phyloP scores from a whole-genome alignment of 768 basidiomycete species.

The Trametes villosa region DNA sequence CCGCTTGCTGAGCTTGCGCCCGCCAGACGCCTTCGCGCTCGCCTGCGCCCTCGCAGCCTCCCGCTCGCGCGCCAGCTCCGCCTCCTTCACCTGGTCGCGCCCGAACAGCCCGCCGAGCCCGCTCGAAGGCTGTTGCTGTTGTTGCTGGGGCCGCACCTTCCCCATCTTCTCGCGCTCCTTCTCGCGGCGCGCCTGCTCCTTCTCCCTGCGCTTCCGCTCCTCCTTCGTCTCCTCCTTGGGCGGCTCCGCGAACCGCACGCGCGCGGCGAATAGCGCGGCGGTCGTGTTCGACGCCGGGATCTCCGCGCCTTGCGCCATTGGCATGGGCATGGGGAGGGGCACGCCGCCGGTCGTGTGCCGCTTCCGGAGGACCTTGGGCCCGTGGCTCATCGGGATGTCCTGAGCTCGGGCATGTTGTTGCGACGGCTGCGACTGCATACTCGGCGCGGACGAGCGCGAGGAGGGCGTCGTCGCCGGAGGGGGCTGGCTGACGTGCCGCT shows the following conservation, averaged over 20 bases:
- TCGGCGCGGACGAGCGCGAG: neutral
- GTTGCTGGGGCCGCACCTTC: slow-evolving; percentile 10
- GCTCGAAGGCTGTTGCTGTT: neutral
- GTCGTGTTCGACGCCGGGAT: slow-evolving; percentile 24
- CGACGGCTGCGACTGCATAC: neutral
- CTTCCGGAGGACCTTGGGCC: slow-evolving; percentile 33
- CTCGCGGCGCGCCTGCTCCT: slow-evolving; percentile 18
- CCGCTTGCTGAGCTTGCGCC: slow-evolving; percentile 33
- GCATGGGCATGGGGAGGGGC: slow-evolving; percentile 5
- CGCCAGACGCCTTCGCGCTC: slow-evolving; percentile 11
- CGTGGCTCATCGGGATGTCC: slow-evolving; percentile 33
- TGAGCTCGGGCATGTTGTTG: slow-evolving; percentile 15
- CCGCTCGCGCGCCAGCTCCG: slow-evolving; percentile 20
- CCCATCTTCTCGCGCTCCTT: slow-evolving; percentile 23
- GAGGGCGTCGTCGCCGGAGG: neutral
- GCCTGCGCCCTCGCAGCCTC: slow-evolving; percentile 17
- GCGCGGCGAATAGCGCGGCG: slow-evolving; percentile 30
- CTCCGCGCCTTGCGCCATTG: slow-evolving; percentile 2
- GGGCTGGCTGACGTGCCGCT: slow-evolving; percentile 17
- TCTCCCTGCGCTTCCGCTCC: slow-evolving; percentile 17
- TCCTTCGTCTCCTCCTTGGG: slow-evolving; percentile 21
- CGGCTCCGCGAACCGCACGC: slow-evolving; percentile 22
- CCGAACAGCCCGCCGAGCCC: slow-evolving; percentile 12
- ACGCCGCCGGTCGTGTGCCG: slow-evolving; percentile 16
- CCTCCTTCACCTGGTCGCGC: slow-evolving; percentile 20